Evolutionary conservation across 768 basidiomycete genomes (phyloP).

Genomic region (Plicaturopsis crispa): DNA sequence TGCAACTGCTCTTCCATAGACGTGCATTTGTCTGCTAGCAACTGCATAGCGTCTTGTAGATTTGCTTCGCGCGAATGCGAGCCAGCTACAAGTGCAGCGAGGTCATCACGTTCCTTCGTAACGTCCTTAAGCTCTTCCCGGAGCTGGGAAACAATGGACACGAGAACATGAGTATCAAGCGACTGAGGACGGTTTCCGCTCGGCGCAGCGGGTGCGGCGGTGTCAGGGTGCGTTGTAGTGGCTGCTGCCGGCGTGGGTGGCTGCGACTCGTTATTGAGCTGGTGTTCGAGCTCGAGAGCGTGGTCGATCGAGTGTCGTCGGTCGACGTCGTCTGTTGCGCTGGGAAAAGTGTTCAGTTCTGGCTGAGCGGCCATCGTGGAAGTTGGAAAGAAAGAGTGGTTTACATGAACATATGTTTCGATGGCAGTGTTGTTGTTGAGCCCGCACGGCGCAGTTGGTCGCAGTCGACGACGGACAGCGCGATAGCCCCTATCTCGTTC

Average conservation of each 20-base stretch:
- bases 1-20: constrained; percentile 49
- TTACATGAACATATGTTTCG: no score
- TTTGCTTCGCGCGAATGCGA: constrained; percentile 49
- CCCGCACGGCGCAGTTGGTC: no score
- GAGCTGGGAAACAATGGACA: constrained; percentile 69
- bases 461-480: no score
- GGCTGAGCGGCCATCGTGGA: no score
- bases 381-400: no score
- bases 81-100: constrained; percentile 42
- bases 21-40: constrained; percentile 61
- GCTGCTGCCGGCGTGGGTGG: constrained; percentile 36
- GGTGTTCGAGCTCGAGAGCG: constrained; percentile 70
- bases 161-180: constrained; percentile 69
- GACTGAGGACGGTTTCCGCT: constrained; percentile 33
- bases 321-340: background rate
- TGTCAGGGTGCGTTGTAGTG: constrained; percentile 11
- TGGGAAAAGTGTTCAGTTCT: background rate
- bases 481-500: no score
- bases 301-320: constrained; percentile 57
- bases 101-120: constrained; percentile 66
- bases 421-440: no score
- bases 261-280: constrained; percentile 52
- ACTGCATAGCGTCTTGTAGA: constrained; percentile 53
- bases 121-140: constrained; percentile 56
- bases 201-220: constrained; percentile 5